Evolutionary conservation across 1,139 yeast species (phyloP).

Genomic region (Yamadazyma friedrichii): DNA sequence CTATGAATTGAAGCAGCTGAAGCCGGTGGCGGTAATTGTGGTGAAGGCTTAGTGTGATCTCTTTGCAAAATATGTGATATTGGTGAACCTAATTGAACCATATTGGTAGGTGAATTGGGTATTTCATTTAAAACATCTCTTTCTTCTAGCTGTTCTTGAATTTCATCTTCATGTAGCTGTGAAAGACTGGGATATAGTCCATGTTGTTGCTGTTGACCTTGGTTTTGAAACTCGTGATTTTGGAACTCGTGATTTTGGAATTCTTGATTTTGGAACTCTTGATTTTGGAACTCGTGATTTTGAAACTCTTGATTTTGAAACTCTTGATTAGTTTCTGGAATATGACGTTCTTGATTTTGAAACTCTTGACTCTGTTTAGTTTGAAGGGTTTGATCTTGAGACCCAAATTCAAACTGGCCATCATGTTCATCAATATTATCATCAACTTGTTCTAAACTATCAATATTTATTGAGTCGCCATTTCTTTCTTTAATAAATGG

Average conservation of each 20-base stretch:
- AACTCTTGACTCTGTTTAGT: too few species aligned
- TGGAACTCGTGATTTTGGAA: neutral
- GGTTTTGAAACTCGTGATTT: neutral
- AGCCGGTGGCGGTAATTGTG: slow-evolving; percentile 35
- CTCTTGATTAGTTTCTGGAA: neutral
- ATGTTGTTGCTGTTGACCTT: neutral
- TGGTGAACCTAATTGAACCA: slow-evolving; percentile 20
- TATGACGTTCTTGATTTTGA: neutral
- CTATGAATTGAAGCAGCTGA: slow-evolving; percentile 22
- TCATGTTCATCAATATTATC: slow-evolving; percentile 11
- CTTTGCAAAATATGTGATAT: slow-evolving; percentile 17
- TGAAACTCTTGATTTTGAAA: neutral
- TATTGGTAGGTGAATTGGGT: slow-evolving; percentile 9
- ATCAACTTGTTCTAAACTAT: slow-evolving; percentile 9
- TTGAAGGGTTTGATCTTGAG: neutral
- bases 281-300: neutral
- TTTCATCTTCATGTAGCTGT: neutral
- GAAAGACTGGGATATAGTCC: too few species aligned
- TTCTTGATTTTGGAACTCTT: neutral
- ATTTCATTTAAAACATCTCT: slow-evolving; percentile 9
- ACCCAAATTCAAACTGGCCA: neutral
- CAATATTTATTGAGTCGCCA: slow-evolving; percentile 6
- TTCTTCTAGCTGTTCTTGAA: slow-evolving; percentile 3
- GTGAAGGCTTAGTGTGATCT: slow-evolving; percentile 28
- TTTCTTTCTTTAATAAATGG: slow-evolving; percentile 17